Evolutionary conservation across 148 eudicot genomes (phyloP).

Genomic region (Rhododendron ferrugineum): DNA sequence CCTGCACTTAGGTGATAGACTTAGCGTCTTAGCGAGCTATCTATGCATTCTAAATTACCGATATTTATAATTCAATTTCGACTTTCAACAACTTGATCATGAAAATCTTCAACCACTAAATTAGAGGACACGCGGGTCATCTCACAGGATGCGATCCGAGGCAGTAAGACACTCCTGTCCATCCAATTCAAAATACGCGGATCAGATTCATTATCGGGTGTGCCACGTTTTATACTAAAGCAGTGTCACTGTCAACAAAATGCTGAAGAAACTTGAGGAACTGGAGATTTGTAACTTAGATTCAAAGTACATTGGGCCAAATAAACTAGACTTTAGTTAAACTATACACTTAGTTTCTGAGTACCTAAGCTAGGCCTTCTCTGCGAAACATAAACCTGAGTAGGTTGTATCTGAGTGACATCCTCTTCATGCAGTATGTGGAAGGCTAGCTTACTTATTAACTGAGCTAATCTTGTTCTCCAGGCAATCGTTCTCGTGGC

Average conservation of each 20-base stretch:
- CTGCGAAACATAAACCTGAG: not conserved
- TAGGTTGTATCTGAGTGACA: not conserved
- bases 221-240: no score
- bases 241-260: no score
- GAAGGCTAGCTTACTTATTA: not conserved
- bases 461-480: not conserved
- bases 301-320: no score
- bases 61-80: not conserved
- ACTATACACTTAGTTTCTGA: no score
- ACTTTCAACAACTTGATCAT: not conserved
- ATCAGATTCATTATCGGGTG: not conserved
- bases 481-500: constrained; percentile 40
- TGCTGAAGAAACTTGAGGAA: no score
- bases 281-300: no score
- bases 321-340: no score
- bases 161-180: not conserved
- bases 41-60: not conserved
- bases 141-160: not conserved
- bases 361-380: not conserved
- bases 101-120: not conserved
- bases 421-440: not conserved
- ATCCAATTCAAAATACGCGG: not conserved
- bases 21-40: not conserved
- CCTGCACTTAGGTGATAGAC: not conserved
- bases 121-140: not conserved